These are phyloP conservation scores for Cordyceps tenuipes DNA, from an alignment of 2,329 filamentous ascomycete genomes.

Conservation along the genomic window DNA sequence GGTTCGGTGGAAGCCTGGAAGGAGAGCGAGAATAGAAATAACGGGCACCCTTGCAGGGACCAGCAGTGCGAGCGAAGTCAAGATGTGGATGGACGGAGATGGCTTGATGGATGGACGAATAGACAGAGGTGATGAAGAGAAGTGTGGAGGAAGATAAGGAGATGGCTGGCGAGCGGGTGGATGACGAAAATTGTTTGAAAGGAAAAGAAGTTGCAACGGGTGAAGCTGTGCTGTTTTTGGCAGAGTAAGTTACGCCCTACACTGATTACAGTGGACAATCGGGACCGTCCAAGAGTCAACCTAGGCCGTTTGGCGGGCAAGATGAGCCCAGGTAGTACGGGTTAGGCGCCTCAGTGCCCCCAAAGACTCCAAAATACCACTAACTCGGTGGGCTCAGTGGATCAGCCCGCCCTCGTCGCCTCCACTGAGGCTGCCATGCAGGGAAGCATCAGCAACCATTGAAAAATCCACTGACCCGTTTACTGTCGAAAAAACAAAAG, in stretches of 20 bases:
- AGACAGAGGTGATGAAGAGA: neutral
- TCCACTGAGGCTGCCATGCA: neutral
- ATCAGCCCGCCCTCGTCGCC: neutral
- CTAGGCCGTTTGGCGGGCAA: neutral
- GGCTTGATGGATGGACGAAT: neutral
- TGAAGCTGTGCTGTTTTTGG: neutral
- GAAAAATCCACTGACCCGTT: neutral
- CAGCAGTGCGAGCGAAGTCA: neutral
- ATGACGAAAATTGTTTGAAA: neutral
- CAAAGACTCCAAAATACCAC: neutral
- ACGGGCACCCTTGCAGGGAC: neutral
- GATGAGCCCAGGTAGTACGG: neutral
- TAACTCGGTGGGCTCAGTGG: neutral
- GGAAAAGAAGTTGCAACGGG: neutral
- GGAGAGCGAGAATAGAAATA: neutral
- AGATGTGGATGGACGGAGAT: neutral
- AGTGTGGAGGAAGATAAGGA: neutral
- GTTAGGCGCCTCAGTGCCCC: neutral
- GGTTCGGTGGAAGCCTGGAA: neutral
- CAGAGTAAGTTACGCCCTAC: neutral
- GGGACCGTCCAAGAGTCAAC: neutral
- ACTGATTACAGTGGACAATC: neutral
- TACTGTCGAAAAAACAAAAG: neutral
- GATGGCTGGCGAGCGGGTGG: neutral
- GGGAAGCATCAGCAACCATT: neutral